Percentiles rank a stretch among this genome's conserved stretches.
These are phyloP conservation scores for Fagus sylvatica DNA, from an alignment of 306 rosid species.

Conservation along the genomic window DNA sequence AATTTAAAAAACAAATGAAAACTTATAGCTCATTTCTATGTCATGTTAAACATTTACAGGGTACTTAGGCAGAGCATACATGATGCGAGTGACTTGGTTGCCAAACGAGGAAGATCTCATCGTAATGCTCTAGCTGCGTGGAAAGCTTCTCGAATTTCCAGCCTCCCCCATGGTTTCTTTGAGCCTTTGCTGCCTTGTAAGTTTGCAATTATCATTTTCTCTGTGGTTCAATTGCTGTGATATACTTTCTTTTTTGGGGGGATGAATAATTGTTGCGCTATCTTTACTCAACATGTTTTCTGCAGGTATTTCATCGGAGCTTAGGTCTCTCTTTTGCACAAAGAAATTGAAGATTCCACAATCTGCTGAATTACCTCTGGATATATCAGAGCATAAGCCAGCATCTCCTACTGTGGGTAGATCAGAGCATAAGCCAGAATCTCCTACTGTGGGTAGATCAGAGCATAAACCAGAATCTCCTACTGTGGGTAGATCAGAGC, in stretches of 20 bases:
- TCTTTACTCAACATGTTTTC: constrained; percentile 35
- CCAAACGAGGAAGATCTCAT: constrained; percentile 46
- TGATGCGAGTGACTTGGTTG: constrained; percentile 57
- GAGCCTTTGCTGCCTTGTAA: constrained; percentile 66
- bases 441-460: constrained; percentile 28
- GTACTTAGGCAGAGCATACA: constrained; percentile 41
- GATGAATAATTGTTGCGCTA: neutral
- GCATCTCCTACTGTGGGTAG: constrained; percentile 18
- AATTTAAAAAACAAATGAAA: neutral
- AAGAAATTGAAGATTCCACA: constrained; percentile 34
- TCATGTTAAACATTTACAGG: constrained; percentile 51
- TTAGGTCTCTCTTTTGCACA: constrained; percentile 38
- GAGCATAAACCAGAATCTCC: constrained; percentile 4
- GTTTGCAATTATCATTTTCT: constrained; percentile 31
- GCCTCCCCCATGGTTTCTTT: constrained; percentile 44
- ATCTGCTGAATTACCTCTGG: constrained; percentile 28
- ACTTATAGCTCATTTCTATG: neutral
- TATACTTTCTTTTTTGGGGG: neutral
- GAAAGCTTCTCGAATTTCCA: constrained; percentile 34
- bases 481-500: too few species aligned
- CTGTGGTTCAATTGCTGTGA: neutral
- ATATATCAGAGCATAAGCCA: constrained; percentile 21
- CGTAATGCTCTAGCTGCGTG: constrained; percentile 34
- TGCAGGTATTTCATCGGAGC: constrained; percentile 51
- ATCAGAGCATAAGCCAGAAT: constrained; percentile 18